phyloP scores from a whole-genome alignment of 2,329 filamentous ascomycete species.

The Aspergillus proliferans region DNA sequence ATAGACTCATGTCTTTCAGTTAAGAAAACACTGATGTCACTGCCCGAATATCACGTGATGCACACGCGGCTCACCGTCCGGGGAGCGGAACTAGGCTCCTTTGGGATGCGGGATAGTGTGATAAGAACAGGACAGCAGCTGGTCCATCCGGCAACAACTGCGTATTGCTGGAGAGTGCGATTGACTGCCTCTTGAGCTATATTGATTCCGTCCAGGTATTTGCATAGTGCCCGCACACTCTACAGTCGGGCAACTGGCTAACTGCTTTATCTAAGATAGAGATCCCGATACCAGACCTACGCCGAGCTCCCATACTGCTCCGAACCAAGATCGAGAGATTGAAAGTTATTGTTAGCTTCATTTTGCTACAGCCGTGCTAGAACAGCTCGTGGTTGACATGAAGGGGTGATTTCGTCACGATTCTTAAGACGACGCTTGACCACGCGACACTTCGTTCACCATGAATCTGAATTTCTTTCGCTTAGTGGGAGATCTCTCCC shows the following conservation, averaged over 20 bases:
- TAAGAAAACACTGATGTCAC: conserved; percentile 7
- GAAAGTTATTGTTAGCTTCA: background rate
- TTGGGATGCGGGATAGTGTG: background rate
- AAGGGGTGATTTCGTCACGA: background rate
- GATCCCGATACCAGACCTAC: background rate
- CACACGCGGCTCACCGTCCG: conserved; percentile 5
- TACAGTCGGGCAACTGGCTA: background rate
- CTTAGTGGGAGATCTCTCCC: conserved; percentile 74
- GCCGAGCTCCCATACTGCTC: background rate
- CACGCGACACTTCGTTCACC: conserved; percentile 5
- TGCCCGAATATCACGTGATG: conserved; percentile 6
- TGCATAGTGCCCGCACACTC: background rate
- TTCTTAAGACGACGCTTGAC: background rate
- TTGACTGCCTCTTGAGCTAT: too few species aligned
- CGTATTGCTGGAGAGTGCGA: background rate
- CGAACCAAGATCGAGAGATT: background rate
- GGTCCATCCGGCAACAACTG: background rate
- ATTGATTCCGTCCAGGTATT: background rate
- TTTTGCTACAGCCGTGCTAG: background rate
- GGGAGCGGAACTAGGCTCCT: background rate
- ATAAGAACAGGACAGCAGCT: background rate
- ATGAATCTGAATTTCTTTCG: conserved; percentile 53
- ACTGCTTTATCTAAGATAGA: background rate
- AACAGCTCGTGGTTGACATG: background rate
- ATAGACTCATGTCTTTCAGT: background rate